These are phyloP conservation scores for Flaveria robusta DNA, from an alignment of 129 eudicot genomes.

Conservation along the genomic window DNA sequence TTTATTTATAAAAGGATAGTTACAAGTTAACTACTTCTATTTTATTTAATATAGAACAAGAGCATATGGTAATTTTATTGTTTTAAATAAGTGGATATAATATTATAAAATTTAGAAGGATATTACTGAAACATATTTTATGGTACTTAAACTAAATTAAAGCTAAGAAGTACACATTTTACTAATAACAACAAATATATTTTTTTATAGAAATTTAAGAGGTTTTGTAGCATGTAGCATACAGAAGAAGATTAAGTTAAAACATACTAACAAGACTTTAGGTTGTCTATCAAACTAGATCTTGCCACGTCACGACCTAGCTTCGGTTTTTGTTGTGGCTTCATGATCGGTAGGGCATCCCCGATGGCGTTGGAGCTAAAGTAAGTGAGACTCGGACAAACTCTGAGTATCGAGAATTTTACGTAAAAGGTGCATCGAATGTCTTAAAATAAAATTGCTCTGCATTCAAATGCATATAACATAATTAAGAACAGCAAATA, in stretches of 20 bases:
- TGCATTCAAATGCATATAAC: no score
- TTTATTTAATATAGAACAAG: no score
- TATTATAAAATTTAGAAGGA: background rate
- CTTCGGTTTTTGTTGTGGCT: conserved; percentile 87
- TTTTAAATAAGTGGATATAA: background rate
- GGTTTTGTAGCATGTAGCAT: background rate
- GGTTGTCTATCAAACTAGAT: conserved; percentile 42
- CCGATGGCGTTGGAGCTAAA: conserved; percentile 40
- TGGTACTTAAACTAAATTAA: background rate
- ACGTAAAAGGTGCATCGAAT: no score
- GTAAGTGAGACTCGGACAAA: no score
- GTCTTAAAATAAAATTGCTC: no score
- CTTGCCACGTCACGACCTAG: conserved; percentile 81
- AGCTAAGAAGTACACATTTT: background rate
- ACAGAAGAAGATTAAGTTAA: background rate
- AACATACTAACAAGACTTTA: conserved; percentile 28
- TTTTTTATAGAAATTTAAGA: background rate
- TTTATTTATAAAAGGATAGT: no score
- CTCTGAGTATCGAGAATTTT: no score
- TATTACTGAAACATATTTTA: background rate
- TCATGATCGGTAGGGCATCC: conserved; percentile 71
- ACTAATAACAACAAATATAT: background rate
- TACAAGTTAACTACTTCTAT: no score
- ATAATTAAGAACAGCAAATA: no score
- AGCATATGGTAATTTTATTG: no score